These are phyloP conservation scores for Pyricularia pennisetigena DNA, from an alignment of 2,329 filamentous ascomycete species.

Conservation along the genomic window DNA sequence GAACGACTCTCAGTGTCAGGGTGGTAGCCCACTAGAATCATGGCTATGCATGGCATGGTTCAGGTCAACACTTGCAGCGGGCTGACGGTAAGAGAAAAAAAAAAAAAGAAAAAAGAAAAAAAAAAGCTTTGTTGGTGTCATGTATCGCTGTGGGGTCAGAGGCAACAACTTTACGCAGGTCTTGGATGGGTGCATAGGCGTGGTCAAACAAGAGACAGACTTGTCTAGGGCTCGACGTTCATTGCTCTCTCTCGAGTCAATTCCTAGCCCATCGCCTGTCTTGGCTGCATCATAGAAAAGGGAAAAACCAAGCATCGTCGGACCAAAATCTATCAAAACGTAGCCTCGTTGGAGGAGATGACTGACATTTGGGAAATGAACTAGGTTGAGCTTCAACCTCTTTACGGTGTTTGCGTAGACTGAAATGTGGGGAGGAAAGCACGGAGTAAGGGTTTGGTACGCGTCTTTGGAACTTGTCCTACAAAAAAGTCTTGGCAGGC, in stretches of 20 bases:
- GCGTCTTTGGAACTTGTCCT: neutral
- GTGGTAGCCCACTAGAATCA: neutral
- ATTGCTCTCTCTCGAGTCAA: too few relatives aligned
- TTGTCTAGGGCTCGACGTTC: neutral
- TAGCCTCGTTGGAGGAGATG: neutral
- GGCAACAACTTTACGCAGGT: neutral
- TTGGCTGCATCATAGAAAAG: neutral
- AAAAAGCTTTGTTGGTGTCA: neutral
- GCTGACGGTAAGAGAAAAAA: neutral
- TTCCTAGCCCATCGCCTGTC: too few relatives aligned
- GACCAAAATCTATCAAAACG: neutral
- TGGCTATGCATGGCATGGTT: neutral
- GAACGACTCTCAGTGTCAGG: neutral
- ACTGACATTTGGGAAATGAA: neutral
- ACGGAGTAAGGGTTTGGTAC: neutral
- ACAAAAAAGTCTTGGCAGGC: neutral
- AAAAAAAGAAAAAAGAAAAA: neutral
- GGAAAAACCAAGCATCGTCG: neutral
- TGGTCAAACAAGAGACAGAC: neutral
- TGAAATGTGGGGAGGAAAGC: neutral
- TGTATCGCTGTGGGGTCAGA: neutral
- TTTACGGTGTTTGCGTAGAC: neutral
- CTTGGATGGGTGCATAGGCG: neutral
- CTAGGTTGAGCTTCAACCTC: neutral
- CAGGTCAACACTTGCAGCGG: neutral